A percentile compares a stretch with the other conserved stretches of the same genome.
These are phyloP conservation scores for Candida ascalaphidarum DNA, from an alignment of 805 yeast species.

Conservation along the genomic window DNA sequence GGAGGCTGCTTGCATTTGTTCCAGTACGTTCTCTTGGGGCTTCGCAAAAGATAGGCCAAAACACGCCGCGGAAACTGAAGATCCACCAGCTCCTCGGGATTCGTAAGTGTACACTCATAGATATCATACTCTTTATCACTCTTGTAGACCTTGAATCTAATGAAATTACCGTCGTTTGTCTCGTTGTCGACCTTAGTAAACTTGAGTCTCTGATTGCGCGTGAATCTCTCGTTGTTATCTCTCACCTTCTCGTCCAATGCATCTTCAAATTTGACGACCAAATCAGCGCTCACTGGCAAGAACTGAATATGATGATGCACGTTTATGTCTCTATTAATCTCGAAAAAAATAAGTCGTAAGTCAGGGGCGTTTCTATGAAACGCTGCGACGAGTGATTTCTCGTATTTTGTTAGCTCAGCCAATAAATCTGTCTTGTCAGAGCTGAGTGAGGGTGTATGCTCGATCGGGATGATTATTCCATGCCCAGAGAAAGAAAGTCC, in stretches of 20 bases:
- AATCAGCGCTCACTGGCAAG: constrained; percentile 45
- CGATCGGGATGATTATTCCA: constrained; percentile 70
- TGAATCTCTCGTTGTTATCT: constrained; percentile 40
- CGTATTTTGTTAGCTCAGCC: constrained; percentile 43
- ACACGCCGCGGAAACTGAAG: constrained; percentile 81
- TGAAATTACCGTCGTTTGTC: constrained; percentile 26
- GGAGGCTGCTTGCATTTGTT: constrained; percentile 61
- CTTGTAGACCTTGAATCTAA: constrained; percentile 22
- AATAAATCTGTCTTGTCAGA: no score
- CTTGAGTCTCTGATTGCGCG: constrained; percentile 32
- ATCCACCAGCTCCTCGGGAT: constrained; percentile 42
- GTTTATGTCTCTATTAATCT: constrained; percentile 53
- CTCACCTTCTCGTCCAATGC: constrained; percentile 35
- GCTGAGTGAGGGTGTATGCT: constrained; percentile 47
- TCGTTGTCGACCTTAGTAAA: constrained; percentile 26
- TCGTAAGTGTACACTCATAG: constrained; percentile 12
- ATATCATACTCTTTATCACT: constrained; percentile 9
- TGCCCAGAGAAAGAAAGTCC: constrained; percentile 65
- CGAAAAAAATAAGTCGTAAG: constrained; percentile 55
- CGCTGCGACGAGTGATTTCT: constrained; percentile 41
- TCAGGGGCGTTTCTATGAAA: constrained; percentile 28
- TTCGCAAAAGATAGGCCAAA: constrained; percentile 51
- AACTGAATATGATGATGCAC: constrained; percentile 74
- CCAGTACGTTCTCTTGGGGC: constrained; percentile 67
- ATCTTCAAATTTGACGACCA: constrained; percentile 33